phyloP scores from a whole-genome alignment of 306 rosid species.

The Rosa chinensis region DNA sequence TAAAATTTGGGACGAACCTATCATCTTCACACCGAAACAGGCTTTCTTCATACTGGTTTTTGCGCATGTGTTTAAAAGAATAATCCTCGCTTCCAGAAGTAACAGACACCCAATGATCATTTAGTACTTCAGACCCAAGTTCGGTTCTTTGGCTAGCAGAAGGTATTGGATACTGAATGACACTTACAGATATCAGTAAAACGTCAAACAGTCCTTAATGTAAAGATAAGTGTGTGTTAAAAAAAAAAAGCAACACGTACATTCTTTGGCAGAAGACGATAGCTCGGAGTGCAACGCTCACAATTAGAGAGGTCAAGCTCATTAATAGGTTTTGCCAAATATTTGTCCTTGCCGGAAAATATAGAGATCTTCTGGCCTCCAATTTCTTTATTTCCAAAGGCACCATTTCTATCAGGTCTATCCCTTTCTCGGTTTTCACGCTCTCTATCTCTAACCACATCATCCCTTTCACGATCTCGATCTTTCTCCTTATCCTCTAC shows the following conservation, averaged over 20 bases:
- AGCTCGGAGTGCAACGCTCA: conserved; percentile 95
- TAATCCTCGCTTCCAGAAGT: conserved; percentile 99
- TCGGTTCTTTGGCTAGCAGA: conserved; percentile 82
- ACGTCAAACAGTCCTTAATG: conserved; percentile 10
- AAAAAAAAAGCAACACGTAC: conserved; percentile 39
- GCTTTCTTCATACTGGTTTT: conserved; percentile 99
- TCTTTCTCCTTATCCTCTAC: conserved; percentile 78
- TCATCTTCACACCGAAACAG: conserved; percentile 99
- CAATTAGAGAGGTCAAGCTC: conserved; percentile 98
- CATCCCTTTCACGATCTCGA: conserved; percentile 66
- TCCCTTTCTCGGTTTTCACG: conserved; percentile 77
- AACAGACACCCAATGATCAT: conserved; percentile 98
- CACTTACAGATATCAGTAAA: conserved; percentile 19
- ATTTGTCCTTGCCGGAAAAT: conserved; percentile 88
- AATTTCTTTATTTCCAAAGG: conserved; percentile 58
- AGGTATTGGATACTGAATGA: conserved; percentile 87
- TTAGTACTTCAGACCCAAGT: conserved; percentile 79
- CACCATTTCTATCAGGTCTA: conserved; percentile 49
- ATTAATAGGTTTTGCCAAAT: conserved; percentile 81
- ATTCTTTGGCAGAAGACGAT: conserved; percentile 88
- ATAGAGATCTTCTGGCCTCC: conserved; percentile 69
- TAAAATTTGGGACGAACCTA: conserved; percentile 54
- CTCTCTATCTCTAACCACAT: conserved; percentile 73
- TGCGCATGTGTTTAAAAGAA: conserved; percentile 99
- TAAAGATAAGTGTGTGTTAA: conserved; percentile 14